These are phyloP conservation scores for Leucosporidium creatinivorum DNA, from an alignment of 768 basidiomycete genomes.

Conservation along the genomic window DNA sequence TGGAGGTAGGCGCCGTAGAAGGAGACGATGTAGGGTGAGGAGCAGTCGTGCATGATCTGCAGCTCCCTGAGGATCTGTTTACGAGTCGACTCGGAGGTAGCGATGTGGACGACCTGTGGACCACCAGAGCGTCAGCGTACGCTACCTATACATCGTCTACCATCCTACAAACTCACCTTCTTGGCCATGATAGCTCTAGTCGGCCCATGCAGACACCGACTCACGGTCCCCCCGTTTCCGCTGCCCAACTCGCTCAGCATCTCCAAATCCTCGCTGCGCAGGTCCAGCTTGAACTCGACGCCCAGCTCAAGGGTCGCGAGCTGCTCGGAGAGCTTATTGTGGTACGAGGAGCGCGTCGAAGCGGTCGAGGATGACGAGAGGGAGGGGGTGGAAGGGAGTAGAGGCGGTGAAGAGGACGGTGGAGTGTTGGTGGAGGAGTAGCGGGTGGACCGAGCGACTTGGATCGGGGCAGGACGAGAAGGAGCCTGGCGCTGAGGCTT, in stretches of 20 bases:
- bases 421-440: not conserved
- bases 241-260: conserved; percentile 85
- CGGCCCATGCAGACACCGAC: conserved; percentile 86
- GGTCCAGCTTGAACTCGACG: conserved; percentile 69
- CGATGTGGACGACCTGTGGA: conserved; percentile 80
- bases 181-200: conserved; percentile 94
- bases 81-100: conserved; percentile 88
- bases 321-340: conserved; percentile 70
- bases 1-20: conserved; percentile 95
- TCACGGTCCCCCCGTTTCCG: conserved; percentile 96
- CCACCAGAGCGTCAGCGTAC: not conserved
- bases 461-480: conserved; percentile 8
- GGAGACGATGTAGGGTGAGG: conserved; percentile 68
- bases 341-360: conserved; percentile 39
- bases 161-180: conserved; percentile 58
- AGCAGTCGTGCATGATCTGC: conserved; percentile 89
- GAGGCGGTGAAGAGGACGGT: not conserved
- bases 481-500: too few species aligned
- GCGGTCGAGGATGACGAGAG: conserved; percentile 44
- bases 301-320: conserved; percentile 74
- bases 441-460: conserved; percentile 20
- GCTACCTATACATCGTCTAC: conserved; percentile 5
- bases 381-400: conserved; percentile 16
- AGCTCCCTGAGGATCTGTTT: conserved; percentile 97
- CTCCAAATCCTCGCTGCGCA: conserved; percentile 82